Base-by-base conservation (phyloP, 2,329 filamentous ascomycete genomes). In the Fusarium bactridioides region DNA sequence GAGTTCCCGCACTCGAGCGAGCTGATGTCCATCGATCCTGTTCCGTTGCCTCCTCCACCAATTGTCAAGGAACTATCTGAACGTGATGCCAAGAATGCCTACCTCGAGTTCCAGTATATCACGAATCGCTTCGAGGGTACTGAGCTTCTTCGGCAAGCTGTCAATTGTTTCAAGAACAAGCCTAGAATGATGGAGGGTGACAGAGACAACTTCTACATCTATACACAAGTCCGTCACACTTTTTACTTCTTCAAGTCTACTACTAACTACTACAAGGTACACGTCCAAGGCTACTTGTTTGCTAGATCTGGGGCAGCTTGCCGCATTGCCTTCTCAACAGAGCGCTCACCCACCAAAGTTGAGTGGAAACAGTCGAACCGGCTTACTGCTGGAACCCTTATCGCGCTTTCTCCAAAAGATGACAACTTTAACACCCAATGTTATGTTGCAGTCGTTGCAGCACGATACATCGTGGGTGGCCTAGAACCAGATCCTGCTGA, bases 51-150 rank as follows among this genome's bases (percentile, higher is more conserved):
- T 3, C n/a, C 50, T 9, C 43, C 62, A 4, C 57, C 45, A 3
- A 43, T 58, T 7, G 35, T 61, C 6, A 31, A 31, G 4, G 43
- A 55, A 1, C 11, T 43, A 0, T 31, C 38, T 3, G 64, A 70
- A 2, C 79, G 78, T 25, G 43, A 69, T 9, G 84, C 86, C 4
- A 80, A 79, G 25, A 51, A 70, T 9, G 84, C 86, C 0, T 97
- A 97, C 64, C 83, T 97, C 0, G 84, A 89, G 37, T 87, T 89
- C 0, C 93, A 97, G 55, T 97, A 96, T 77, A 84, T 89, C 7
- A 86, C 97, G 4, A 85, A 94, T 12, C 87, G 94, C 6, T 92
- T 94, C 76, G 94, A 97, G 77, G 88, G 90, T 0, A 84, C 93
- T 7, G 88, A 92, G 18, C 87, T 91, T 2, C 84, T 97, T 1